Base-by-base conservation (phyloP, 2,329 filamentous ascomycete species). In the Plectosphaerella cucumerina region DNA sequence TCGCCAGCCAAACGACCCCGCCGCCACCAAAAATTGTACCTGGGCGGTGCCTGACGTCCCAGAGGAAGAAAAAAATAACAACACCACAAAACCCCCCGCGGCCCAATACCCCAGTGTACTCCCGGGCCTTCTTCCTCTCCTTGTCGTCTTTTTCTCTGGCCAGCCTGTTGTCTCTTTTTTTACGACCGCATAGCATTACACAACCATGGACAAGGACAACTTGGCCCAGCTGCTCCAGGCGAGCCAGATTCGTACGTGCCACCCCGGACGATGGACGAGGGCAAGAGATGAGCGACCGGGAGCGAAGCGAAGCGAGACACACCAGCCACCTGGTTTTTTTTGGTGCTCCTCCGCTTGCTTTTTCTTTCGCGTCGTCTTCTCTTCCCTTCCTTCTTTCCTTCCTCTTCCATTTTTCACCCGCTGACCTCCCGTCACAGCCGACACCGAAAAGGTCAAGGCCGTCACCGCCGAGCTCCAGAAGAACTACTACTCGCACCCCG, bases 401-500 rank as follows among this genome's bases (percentile, higher is more conserved):
- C 43, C 39, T 42, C 45, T 54, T 31, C 55, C 23, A 49, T 48
- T 23, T 52, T 48, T 44, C 41, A 20, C 47, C 33, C 31, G 41
- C 37, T 55, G 10, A n/a, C 47, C 11, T 33, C 56, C 44, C 60
- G 56, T 51, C 58, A 35, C 65, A 96, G 91, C 94, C 66, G 87
- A 96, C 73, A 96, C 91, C 59, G 85, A 89, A 61, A 85, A 86
- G 72, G 86, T 96, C 70, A 95, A 97, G 81, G 84, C 88, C 59
- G 90, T 92, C 56, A 99, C 93, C 17, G 84, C 88, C 53, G 85
- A 91, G 63, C 84, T 97, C 54, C 92, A 96, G 72, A 94, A 95
- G 72, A 89, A 89, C 72, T 97, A 90, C 78, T 97, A 96, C 77
- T 86, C 84, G 63, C 83, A 90, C 60, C 87, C 93, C 37, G 83